Conservation (phyloP, 1,139 yeast species). For the Trichomonascaceae sp. region DNA sequence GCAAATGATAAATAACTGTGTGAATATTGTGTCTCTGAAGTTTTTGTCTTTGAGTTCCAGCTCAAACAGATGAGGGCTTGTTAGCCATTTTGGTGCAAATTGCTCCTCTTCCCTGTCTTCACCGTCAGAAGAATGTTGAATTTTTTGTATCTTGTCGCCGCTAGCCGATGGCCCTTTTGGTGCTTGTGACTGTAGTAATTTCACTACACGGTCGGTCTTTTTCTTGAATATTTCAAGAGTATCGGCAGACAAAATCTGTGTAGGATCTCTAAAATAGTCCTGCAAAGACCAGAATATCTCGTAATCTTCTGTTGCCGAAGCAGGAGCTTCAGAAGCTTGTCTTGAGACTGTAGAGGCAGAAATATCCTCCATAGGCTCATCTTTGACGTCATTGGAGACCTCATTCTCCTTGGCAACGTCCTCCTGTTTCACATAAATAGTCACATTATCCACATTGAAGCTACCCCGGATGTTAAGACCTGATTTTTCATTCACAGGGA, state of each 20-base stretch:
- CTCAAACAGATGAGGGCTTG: slow-evolving; percentile 31
- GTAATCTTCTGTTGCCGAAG: slow-evolving; percentile 13
- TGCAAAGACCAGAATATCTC: slow-evolving; percentile 29
- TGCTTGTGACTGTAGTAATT: slow-evolving; percentile 13
- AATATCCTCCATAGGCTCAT: slow-evolving; percentile 8
- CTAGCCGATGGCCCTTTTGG: background rate
- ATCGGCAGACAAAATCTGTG: slow-evolving; percentile 16
- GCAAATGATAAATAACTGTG: slow-evolving; percentile 30
- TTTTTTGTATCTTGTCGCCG: slow-evolving; percentile 12
- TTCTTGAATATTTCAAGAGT: slow-evolving; percentile 18
- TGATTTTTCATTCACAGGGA: slow-evolving; percentile 35
- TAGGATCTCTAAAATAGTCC: slow-evolving; percentile 26
- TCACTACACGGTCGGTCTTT: slow-evolving; percentile 16
- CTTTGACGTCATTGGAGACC: slow-evolving; percentile 11
- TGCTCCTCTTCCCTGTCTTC: slow-evolving; percentile 13
- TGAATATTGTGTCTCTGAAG: slow-evolving; percentile 31
- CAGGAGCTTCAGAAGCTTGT: slow-evolving; percentile 1
- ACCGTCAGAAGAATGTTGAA: background rate
- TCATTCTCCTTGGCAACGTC: slow-evolving; percentile 9
- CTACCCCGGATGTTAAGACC: slow-evolving; percentile 36
- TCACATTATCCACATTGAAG: slow-evolving; percentile 33
- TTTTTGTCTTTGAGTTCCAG: slow-evolving; percentile 32
- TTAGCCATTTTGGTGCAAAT: slow-evolving; percentile 35
- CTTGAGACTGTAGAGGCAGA: background rate
- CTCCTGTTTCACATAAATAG: slow-evolving; percentile 25